Evolutionary conservation across 352 stramenopile species (phyloP), one percentile per base, ranked within the genome.

Genomic region (Salisapilia sapeloensis): DNA sequence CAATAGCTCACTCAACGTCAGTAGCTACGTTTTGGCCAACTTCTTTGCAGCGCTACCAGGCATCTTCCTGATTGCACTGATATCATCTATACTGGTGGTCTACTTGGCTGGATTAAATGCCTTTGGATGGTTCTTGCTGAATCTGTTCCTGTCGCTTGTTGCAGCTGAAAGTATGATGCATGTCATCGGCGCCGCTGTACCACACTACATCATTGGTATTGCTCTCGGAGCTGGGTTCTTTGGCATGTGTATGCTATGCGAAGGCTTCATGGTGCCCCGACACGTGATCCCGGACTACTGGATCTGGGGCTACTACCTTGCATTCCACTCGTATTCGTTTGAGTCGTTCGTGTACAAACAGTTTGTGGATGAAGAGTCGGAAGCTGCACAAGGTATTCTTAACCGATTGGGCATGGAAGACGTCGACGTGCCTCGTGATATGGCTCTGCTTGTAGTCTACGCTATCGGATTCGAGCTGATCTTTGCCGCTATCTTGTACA

Each of bases 291-390:
- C 55, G 12, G 26, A 40, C 17, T 59, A 53, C 33, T 56, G 62
- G 40, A 57, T 50, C 13, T 80, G 64, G 64, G 44, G 38, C 5
- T 61, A 77, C 40, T 72, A 75, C 46, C 21, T 75, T 31, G 50
- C 53, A 11, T 74, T 79, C 48, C 62, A 72, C 46, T 55, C 56
- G 24, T 79, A 74, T 35, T 51, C 45, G 17, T 74, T 79, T 42
- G 24, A 59, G 32, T 46, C 48, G 18, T 63, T 79, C 32, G 47
- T 79, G 43, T 59, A 53, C 37, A 49, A 70, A 26, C 42, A 79
- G 18, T 76, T 66, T 45, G 24, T 48, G 12, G 11, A 35, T 18
- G 33, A 22, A n/a, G 27, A 20, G 11, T 38, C 41, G 1, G 10
- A 19, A 14, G 13, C 6, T 0, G 35, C 50, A 0, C 18, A 12